Base-by-base conservation (phyloP, 306 rosid species). In the Begonia masoniana region DNA sequence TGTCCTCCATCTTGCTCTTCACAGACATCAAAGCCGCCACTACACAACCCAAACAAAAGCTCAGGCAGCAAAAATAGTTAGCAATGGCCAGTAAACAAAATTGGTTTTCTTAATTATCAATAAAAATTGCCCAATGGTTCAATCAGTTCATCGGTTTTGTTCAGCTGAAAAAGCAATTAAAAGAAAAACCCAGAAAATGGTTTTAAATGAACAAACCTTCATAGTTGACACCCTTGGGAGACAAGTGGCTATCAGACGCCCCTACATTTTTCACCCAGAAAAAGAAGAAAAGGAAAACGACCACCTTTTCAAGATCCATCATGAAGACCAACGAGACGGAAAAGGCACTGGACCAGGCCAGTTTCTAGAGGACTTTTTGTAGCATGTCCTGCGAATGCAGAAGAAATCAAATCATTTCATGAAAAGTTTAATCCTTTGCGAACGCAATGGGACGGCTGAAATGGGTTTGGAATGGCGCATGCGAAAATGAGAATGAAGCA, bases 21-120 rank as follows among this genome's bases (percentile, higher is more conserved):
- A 86, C 51, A 10, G 96, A 74, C 93, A 86, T 92, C 80, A 92
- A 77, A 61, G 99, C 92, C 76, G 96, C 86, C 76, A 91, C 96
- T 91, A 65, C 60, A 61, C 4, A 19, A 58, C 17, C 31, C 67
- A 67, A 61, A 68, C 13, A 47, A 15, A 59, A 15, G 12, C 12
- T 5, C 36, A 26, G 7, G 4, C 14, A 26, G n/a, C n/a, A 65
- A 10, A 46, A 58, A 43, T 50, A 42, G 6, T 14, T 10, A 45
- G 23, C 35, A 31, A 3, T 43, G 10, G 10, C 12, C 17, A 10
- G n/a, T 43, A 4, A 9, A 14, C 23, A 19, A 31, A 58, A 56
- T 15, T 36, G 49, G 66, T 31, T 31, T 31, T 31, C 8, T 31
- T 31, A 1, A 31, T 31, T 31, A 31, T 31, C 4, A 31, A 31